A percentile compares a stretch with the other conserved stretches of the same genome.
These are phyloP conservation scores for Avena insularis DNA, from an alignment of 176 grass and related monocot genomes.

Conservation along the genomic window DNA sequence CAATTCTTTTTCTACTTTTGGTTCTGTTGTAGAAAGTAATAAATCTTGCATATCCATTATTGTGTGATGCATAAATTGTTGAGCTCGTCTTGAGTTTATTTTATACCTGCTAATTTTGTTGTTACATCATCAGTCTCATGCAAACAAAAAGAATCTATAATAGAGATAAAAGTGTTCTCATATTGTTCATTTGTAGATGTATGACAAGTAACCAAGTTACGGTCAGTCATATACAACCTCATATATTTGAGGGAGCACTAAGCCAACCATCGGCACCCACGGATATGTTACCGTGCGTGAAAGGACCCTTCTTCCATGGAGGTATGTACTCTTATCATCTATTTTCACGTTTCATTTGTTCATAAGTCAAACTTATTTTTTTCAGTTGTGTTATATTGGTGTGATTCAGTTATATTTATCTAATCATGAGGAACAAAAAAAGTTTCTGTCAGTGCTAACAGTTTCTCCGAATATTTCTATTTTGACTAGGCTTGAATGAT, in stretches of 20 bases:
- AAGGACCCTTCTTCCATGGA: constrained; percentile 41
- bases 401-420: background rate
- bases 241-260: constrained; percentile 47
- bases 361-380: background rate
- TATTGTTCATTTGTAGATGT: too few species aligned
- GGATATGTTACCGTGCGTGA: constrained; percentile 29
- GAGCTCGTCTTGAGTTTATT: too few species aligned
- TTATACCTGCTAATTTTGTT: too few species aligned
- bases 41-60: too few species aligned
- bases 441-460: background rate
- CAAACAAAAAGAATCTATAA: too few species aligned
- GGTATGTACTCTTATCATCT: background rate
- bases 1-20: too few species aligned
- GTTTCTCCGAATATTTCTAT: background rate
- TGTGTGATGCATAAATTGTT: too few species aligned
- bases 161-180: too few species aligned
- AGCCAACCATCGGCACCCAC: constrained; percentile 31
- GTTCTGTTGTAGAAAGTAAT: too few species aligned
- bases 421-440: background rate
- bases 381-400: background rate
- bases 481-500: background rate
- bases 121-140: too few species aligned
- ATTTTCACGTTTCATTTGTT: background rate
- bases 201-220: too few species aligned
- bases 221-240: too few species aligned